Evolutionary conservation across 768 basidiomycete genomes (phyloP), one percentile per base, ranked within the genome.

Genomic region (Obba rivulosa): DNA sequence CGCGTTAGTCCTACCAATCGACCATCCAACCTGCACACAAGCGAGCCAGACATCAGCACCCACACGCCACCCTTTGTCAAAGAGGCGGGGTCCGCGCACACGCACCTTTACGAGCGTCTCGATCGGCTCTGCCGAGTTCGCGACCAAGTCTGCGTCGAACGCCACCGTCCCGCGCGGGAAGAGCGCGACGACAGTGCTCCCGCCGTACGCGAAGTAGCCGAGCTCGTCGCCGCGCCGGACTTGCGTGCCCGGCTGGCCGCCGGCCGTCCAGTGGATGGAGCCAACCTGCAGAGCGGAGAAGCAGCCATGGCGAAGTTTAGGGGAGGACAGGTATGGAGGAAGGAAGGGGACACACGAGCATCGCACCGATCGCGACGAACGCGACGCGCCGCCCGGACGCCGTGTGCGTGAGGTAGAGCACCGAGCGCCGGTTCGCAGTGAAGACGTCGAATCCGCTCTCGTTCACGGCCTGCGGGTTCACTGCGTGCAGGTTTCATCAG

Each of bases 381-480:
- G 79, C 87, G 14, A 90, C 67, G 11, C 72, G 72, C 16, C 71
- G 66, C 10, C 72, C 74, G 0, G 76, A 73, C 3, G 48, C 55
- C 2, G 52, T 48, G 53, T 81, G 79, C 45, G 71, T 75, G 54
- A 85, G 55, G 53, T 76, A 74, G 2, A 80, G 63, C 9, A 82
- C 66, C 2, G 79, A 77, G 10, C 85, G 76, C 43, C 71, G 73
- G 62, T 85, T 85, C 11, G 75, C 77, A 3, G 81, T 79, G 59
- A 86, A 77, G 11, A 85, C 81, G 57, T 84, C 80, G 28, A 83
- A 78, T 4, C 73, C 74, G 21, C 59, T 64, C 57, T 87, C 77
- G 57, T 87, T 88, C 48, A 90, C 72, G 0, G 87, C 87, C 57
- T 87, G 84, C 0, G 87, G 87, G 58, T 90, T 89, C 22, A 90